Conservation (phyloP, 2,329 filamentous ascomycete genomes). For the Dactylellina sp. region DNA sequence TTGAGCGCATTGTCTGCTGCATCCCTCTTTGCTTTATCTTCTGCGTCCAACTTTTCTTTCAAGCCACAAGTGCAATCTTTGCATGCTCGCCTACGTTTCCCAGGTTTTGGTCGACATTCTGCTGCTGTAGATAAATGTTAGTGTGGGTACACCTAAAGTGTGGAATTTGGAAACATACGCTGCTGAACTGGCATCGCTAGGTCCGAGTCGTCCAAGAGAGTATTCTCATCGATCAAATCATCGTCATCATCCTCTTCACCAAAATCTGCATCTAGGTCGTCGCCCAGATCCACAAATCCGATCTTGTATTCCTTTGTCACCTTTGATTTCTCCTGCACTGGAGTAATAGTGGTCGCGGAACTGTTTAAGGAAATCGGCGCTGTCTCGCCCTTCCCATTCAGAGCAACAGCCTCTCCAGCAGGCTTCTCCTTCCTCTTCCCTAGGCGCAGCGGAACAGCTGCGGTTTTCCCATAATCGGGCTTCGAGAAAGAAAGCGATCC, state of each 20-base stretch:
- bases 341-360: conserved; percentile 53
- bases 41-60: conserved; percentile 83
- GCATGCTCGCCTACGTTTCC: conserved; percentile 90
- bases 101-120: conserved; percentile 86
- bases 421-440: conserved; percentile 71
- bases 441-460: conserved; percentile 69
- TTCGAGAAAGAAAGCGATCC: conserved; percentile 55
- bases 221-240: conserved; percentile 91
- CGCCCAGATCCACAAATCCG: conserved; percentile 76
- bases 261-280: conserved; percentile 71
- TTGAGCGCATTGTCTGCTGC: conserved; percentile 71
- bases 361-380: conserved; percentile 60
- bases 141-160: conserved; percentile 25
- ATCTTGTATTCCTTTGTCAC: conserved; percentile 68
- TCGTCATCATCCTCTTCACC: conserved; percentile 76
- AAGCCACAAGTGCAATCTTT: conserved; percentile 98
- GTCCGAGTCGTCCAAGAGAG: conserved; percentile 85
- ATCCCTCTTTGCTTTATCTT: conserved; percentile 77
- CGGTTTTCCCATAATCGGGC: conserved; percentile 66
- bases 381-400: conserved; percentile 8
- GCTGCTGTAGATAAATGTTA: conserved; percentile 70
- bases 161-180: conserved; percentile 71
- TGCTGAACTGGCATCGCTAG: conserved; percentile 80
- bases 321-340: conserved; percentile 61
- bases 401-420: background rate